Conservation (phyloP, 257 asterid species). For the Scutellaria minor region DNA sequence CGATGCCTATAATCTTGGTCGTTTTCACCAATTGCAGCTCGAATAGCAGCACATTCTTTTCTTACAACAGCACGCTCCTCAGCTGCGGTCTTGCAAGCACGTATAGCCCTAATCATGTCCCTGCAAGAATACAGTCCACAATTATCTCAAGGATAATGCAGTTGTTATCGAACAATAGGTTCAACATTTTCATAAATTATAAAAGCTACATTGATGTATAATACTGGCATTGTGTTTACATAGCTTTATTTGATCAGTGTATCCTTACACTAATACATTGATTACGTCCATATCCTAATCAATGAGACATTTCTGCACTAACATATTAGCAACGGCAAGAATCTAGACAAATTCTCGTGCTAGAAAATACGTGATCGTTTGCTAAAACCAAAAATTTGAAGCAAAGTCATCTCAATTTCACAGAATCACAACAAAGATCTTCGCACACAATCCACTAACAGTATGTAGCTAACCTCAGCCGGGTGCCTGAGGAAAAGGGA, state of each 20-base stretch:
- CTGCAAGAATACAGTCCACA: slow-evolving; percentile 50
- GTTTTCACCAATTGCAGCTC: slow-evolving; percentile 86
- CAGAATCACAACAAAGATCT: slow-evolving; percentile 15
- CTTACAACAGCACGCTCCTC: slow-evolving; percentile 93
- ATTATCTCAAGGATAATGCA: background rate
- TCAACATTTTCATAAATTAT: background rate
- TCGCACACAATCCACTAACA: slow-evolving; percentile 30
- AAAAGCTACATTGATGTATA: slow-evolving; percentile 5
- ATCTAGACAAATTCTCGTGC: slow-evolving; percentile 11
- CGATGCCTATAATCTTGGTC: slow-evolving; percentile 90
- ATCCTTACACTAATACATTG: background rate
- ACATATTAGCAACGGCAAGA: slow-evolving; percentile 19
- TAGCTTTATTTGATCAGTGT: slow-evolving; percentile 5
- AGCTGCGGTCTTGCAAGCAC: slow-evolving; percentile 94
- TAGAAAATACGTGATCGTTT: slow-evolving; percentile 15
- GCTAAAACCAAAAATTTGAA: slow-evolving; percentile 22
- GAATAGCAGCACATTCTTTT: slow-evolving; percentile 93
- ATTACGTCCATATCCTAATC: slow-evolving; percentile 3
- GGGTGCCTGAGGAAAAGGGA: slow-evolving; percentile 90
- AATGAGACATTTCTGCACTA: slow-evolving; percentile 8
- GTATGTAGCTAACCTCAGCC: slow-evolving; percentile 60
- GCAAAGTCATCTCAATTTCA: slow-evolving; percentile 31
- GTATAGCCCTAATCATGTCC: slow-evolving; percentile 96
- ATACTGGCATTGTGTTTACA: slow-evolving; percentile 19
- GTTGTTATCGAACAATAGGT: background rate